These are phyloP conservation scores for Diaporthe humulicola DNA, from an alignment of 2,329 filamentous ascomycete species.

Conservation along the genomic window DNA sequence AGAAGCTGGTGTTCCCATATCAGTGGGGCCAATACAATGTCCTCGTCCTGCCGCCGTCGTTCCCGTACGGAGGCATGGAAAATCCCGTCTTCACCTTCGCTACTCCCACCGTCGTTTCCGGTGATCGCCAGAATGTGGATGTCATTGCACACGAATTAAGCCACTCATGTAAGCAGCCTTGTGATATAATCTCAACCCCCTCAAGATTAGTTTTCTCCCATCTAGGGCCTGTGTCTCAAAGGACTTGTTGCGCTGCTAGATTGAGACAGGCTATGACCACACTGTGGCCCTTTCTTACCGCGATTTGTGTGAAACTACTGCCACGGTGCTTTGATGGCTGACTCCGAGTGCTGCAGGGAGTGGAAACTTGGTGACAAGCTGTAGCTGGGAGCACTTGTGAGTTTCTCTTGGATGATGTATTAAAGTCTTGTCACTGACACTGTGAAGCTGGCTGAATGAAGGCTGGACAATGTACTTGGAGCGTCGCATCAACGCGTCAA, in stretches of 20 bases:
- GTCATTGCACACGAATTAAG: constrained; percentile 91
- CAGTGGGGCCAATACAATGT: constrained; percentile 97
- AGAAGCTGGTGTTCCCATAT: constrained; percentile 87
- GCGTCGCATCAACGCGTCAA: constrained; percentile 80
- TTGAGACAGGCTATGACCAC: too few relatives aligned
- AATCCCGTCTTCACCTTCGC: constrained; percentile 96
- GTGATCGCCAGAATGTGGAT: constrained; percentile 91
- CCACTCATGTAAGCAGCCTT: too few relatives aligned
- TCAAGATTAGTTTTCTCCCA: too few relatives aligned
- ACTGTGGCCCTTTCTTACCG: too few relatives aligned
- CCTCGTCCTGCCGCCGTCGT: constrained; percentile 88
- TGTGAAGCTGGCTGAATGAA: constrained; percentile 73
- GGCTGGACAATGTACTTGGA: constrained; percentile 98
- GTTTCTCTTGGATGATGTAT: constrained; percentile 44
- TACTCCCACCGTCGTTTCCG: constrained; percentile 75
- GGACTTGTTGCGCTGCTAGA: too few relatives aligned
- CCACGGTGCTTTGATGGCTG: too few relatives aligned
- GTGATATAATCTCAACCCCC: too few relatives aligned
- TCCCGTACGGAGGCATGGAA: constrained; percentile 91
- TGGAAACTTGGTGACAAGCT: constrained; percentile 85
- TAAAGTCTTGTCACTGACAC: constrained; percentile 19
- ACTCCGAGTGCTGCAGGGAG: too few relatives aligned
- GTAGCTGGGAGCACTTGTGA: constrained; percentile 85
- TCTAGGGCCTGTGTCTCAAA: too few relatives aligned
- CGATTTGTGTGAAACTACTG: too few relatives aligned